Evolutionary conservation across 257 asterid genomes (phyloP).

Genomic region (Linaria vulgaris): DNA sequence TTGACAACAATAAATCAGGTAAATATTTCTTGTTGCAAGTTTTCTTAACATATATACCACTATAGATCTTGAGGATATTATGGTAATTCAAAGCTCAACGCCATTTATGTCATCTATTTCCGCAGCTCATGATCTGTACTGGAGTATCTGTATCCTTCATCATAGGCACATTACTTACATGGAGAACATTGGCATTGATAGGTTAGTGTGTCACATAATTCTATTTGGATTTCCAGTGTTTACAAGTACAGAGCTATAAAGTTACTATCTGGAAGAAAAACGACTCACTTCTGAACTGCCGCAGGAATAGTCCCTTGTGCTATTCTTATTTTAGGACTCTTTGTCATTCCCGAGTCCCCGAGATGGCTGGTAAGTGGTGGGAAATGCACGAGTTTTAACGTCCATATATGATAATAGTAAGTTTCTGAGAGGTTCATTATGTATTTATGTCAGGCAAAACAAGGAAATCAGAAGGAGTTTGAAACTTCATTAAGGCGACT

Average conservation of each 20-base stretch:
- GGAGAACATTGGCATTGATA: conserved; percentile 75
- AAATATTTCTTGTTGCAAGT: not conserved
- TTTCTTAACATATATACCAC: not conserved
- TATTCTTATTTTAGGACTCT: conserved; percentile 62
- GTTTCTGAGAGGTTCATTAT: not conserved
- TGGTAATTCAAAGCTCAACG: not conserved
- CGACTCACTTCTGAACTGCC: conserved; percentile 24
- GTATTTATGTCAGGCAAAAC: conserved; percentile 55
- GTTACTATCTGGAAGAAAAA: not conserved
- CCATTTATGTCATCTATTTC: not conserved
- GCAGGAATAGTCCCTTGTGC: conserved; percentile 83
- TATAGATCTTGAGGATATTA: not conserved
- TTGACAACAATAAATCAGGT: conserved; percentile 90
- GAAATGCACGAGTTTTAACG: not conserved
- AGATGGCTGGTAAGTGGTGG: conserved; percentile 93
- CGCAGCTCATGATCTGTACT: conserved; percentile 77
- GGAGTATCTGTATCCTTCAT: conserved; percentile 91
- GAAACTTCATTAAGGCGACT: conserved; percentile 66
- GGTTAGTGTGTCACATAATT: conserved; percentile 39
- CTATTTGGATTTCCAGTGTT: not conserved
- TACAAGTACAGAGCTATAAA: not conserved
- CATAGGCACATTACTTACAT: conserved; percentile 71
- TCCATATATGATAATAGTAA: no score
- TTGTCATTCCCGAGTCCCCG: conserved; percentile 84
- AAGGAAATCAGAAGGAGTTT: conserved; percentile 64